Base-by-base conservation (phyloP, 495 filamentous ascomycete species). In the Tirmania nivea region DNA sequence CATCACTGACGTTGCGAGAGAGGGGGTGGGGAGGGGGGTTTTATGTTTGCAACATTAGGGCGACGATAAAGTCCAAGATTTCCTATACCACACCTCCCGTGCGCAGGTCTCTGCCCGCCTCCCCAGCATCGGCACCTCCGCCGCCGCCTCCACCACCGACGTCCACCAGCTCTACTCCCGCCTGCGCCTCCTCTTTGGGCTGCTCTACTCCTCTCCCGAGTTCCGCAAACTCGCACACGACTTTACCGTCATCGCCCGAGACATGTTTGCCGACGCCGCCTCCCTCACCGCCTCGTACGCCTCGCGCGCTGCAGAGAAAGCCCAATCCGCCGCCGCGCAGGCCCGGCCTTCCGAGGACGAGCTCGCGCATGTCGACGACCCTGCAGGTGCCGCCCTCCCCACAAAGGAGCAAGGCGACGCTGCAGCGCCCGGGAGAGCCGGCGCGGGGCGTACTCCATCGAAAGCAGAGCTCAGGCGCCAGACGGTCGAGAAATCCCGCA, bases 61-160 rank as follows among this genome's bases (percentile, higher is more conserved):
- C 8, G 61, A 64, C 52, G 61, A 64, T 58, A 63, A 63, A 51
- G 58, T 64, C 9, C 61, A 64, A 53, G 61, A 64, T 34, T 64
- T 64, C 17, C 56, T 64, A 35, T 58, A 56, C 16, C 63, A 64
- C 49, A 64, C 61, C n/a, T 55, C 61, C 3, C 57, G 63, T 48
- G 61, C 58, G 3, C 52, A 51, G 8, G 17, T 63, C 47, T 60
- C 55, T 6, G 50, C 53, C 11, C 51, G 39, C 20, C 55, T 50
- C 0, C 61, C 61, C 19, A 37, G 51, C 20, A 39, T 63, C 48
- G 42, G 52, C 10, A 51, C 58, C 6, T 55, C 58, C 39, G 59
- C 25, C 14, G 37, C 12, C 12, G 9, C 14, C 17, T 14, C 1
- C 14, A 1, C 39, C 5, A 3, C 39, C 3, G 39, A 45, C 17